Evolutionary conservation across 257 asterid genomes (phyloP).

Genomic region (Primulina huaijiensis): DNA sequence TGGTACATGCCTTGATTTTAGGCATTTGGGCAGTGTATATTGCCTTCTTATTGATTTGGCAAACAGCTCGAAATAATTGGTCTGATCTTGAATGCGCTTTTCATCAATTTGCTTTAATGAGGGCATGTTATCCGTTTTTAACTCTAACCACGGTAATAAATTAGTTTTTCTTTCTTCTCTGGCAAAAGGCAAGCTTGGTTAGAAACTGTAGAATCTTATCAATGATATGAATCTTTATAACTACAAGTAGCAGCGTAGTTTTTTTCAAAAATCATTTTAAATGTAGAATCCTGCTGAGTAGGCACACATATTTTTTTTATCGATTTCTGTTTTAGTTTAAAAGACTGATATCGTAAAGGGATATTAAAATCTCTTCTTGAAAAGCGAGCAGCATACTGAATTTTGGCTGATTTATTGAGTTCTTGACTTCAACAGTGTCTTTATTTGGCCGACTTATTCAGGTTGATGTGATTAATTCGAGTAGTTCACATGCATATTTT

Average conservation of each 20-base stretch:
- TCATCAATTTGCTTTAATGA: slow-evolving; percentile 5
- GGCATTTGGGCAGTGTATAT: not conserved
- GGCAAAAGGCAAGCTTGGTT: not conserved
- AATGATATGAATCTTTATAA: slow-evolving; percentile 1
- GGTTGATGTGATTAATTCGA: slow-evolving; percentile 10
- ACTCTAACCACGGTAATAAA: not conserved
- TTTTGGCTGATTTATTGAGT: slow-evolving; percentile 12
- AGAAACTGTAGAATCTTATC: not conserved
- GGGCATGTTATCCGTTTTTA: slow-evolving; percentile 5
- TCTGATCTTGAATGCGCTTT: slow-evolving; percentile 5
- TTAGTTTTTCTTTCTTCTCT: not conserved
- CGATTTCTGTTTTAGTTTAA: not conserved
- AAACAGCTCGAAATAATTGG: slow-evolving; percentile 18
- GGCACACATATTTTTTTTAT: not conserved
- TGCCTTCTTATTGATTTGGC: slow-evolving; percentile 20
- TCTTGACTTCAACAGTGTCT: not conserved
- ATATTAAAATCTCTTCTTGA: not conserved
- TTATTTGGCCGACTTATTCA: slow-evolving; percentile 11
- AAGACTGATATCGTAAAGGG: not conserved
- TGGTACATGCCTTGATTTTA: slow-evolving; percentile 1
- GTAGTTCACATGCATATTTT: slow-evolving; percentile 27
- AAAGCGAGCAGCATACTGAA: not conserved
- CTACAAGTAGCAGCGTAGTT: not conserved
- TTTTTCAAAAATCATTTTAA: not conserved
- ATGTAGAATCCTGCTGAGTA: slow-evolving; percentile 1